Evolutionary conservation across 768 basidiomycete species (phyloP).

Genomic region (Paxillus involutus): DNA sequence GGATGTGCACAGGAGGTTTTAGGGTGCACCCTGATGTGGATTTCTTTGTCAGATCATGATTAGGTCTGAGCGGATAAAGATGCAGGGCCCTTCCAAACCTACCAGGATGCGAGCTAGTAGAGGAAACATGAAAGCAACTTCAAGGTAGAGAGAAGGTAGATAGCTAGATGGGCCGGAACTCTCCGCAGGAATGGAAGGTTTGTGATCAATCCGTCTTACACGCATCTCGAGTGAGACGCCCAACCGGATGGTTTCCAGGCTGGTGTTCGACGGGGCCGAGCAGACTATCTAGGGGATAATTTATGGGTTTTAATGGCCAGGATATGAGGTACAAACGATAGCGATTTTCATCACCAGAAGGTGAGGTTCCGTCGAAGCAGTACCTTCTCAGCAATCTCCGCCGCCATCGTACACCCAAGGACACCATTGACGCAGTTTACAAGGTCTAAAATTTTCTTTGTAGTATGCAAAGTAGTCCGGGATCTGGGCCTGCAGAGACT

Average conservation of each 20-base stretch:
- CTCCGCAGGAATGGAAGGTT: slow-evolving; percentile 19
- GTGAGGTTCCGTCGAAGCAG: slow-evolving; percentile 4
- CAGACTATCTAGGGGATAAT: slow-evolving; percentile 1
- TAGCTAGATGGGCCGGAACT: slow-evolving; percentile 17
- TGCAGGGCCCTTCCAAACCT: slow-evolving; percentile 7
- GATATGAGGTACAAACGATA: slow-evolving; percentile 6
- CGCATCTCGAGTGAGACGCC: neutral
- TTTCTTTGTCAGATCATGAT: slow-evolving; percentile 13
- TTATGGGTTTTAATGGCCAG: slow-evolving; percentile 8
- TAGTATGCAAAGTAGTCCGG: neutral
- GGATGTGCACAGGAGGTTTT: slow-evolving; percentile 21
- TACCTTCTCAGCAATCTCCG: slow-evolving; percentile 29
- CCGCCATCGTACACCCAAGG: slow-evolving; percentile 12
- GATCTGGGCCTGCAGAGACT: slow-evolving; percentile 9
- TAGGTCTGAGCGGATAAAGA: slow-evolving; percentile 7
- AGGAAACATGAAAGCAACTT: neutral
- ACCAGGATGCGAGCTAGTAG: neutral
- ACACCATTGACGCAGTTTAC: slow-evolving; percentile 3
- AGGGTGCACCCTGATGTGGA: slow-evolving; percentile 33
- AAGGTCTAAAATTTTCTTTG: slow-evolving; percentile 17
- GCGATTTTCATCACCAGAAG: neutral
- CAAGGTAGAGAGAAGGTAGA: slow-evolving; percentile 1
- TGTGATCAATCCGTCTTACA: neutral
- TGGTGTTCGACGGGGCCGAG: slow-evolving; percentile 23
- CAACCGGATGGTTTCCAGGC: neutral